phyloP scores from a whole-genome alignment of 2,329 filamentous ascomycete genomes.

The Pseudogymnoascus sp. region DNA sequence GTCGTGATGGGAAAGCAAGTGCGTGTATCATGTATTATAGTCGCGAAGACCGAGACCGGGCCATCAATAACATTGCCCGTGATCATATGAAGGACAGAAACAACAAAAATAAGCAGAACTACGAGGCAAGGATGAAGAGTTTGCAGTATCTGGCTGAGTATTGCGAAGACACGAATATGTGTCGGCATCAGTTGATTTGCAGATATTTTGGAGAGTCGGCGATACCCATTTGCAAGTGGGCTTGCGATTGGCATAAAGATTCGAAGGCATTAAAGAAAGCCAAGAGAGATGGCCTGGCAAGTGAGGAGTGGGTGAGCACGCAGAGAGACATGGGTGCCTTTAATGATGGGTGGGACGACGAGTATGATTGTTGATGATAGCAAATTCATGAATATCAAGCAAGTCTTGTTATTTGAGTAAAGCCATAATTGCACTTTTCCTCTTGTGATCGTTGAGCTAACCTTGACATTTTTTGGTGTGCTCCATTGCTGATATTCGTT shows the following conservation, averaged over 20 bases:
- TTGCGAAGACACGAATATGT: slow-evolving; percentile 67
- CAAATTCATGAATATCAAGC: background rate
- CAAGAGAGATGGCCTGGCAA: slow-evolving; percentile 48
- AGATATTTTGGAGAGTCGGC: slow-evolving; percentile 66
- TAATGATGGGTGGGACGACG: slow-evolving; percentile 44
- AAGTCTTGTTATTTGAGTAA: background rate
- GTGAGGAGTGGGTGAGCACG: slow-evolving; percentile 55
- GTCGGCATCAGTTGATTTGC: slow-evolving; percentile 68
- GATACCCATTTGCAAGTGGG: slow-evolving; percentile 57
- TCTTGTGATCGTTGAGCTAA: background rate
- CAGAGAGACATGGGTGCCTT: slow-evolving; percentile 52
- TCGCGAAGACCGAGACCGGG: slow-evolving; percentile 73
- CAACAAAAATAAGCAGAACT: slow-evolving; percentile 33
- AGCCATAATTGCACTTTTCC: background rate
- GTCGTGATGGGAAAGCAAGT: slow-evolving; percentile 78
- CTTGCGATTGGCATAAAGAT: slow-evolving; percentile 74
- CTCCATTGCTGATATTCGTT: background rate
- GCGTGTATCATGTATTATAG: slow-evolving; percentile 89
- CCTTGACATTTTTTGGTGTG: background rate
- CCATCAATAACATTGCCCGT: slow-evolving; percentile 42
- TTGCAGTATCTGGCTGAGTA: slow-evolving; percentile 65
- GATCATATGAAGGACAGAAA: slow-evolving; percentile 27
- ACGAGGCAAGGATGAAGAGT: slow-evolving; percentile 50
- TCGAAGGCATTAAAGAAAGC: slow-evolving; percentile 46
- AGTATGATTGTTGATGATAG: slow-evolving; percentile 28